phyloP scores from a whole-genome alignment of 208 protist species.

The Dictyostelium gargantuum region DNA sequence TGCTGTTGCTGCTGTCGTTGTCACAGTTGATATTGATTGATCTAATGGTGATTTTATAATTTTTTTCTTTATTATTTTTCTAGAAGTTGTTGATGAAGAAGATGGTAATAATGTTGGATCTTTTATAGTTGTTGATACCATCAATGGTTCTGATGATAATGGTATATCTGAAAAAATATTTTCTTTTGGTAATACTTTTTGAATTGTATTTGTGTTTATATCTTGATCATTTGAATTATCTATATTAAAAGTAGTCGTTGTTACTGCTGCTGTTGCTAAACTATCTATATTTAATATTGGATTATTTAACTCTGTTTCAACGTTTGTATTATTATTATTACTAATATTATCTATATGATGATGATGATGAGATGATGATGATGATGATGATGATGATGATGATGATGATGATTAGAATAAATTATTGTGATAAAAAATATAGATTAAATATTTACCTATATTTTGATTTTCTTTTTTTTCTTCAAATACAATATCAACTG shows the following conservation, averaged over 20 bases:
- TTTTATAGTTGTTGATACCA: neutral
- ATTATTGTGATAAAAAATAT: too few relatives aligned
- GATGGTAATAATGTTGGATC: neutral
- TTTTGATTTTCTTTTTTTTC: neutral
- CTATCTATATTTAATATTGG: neutral
- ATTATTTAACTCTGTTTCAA: neutral
- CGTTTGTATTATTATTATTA: too few relatives aligned
- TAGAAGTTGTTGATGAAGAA: neutral
- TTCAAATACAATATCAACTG: too few relatives aligned
- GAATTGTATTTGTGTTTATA: neutral
- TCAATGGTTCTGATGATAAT: conserved; percentile 3
- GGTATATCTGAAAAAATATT: conserved; percentile 41
- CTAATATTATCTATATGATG: too few relatives aligned
- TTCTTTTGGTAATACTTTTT: conserved; percentile 16
- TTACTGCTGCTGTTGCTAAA: neutral
- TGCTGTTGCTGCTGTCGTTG: neutral
- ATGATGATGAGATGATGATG: neutral
- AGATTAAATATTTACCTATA: too few relatives aligned
- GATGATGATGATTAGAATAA: too few relatives aligned
- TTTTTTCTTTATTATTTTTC: neutral
- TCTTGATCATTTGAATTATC: too few relatives aligned
- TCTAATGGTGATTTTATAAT: neutral
- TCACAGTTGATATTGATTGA: neutral
- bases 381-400: neutral
- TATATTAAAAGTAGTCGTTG: too few relatives aligned